phyloP scores from a whole-genome alignment of 2,329 filamentous ascomycete genomes.

The Neurospora sp. region DNA sequence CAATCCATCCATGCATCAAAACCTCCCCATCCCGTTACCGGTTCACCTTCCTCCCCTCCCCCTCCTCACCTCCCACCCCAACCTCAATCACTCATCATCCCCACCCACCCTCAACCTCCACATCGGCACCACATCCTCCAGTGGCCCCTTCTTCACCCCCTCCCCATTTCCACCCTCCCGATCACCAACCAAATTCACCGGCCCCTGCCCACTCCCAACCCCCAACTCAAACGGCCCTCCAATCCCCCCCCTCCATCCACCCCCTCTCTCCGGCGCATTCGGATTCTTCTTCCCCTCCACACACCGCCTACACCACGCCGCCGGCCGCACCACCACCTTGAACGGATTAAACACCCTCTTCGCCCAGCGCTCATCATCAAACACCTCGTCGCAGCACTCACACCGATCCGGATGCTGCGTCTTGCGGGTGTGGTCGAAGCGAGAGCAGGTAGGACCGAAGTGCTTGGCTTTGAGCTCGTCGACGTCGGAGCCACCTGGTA shows the following conservation, averaged over 20 bases:
- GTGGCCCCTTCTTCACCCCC: not conserved
- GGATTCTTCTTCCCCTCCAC: not conserved
- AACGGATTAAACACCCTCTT: conserved; percentile 11
- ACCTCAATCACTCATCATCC: not conserved
- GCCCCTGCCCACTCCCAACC: not conserved
- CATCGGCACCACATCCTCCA: not conserved
- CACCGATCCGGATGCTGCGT: conserved; percentile 13
- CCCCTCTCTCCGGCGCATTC: not conserved
- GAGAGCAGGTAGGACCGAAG: not conserved
- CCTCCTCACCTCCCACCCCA: too few species aligned
- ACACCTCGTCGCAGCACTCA: conserved; percentile 5
- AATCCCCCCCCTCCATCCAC: not conserved
- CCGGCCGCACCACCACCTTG: conserved; percentile 2
- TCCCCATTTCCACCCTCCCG: too few species aligned
- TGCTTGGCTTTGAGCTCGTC: not conserved
- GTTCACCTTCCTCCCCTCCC: too few species aligned
- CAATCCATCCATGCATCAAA: not conserved
- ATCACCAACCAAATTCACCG: not conserved
- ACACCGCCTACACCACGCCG: conserved; percentile 6
- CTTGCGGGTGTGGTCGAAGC: conserved; percentile 4
- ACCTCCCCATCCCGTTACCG: too few species aligned
- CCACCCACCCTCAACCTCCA: not conserved
- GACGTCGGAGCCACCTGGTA: not conserved
- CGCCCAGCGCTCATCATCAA: conserved; percentile 1
- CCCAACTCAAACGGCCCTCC: not conserved